These are phyloP conservation scores for Brassica cretica DNA, from an alignment of 345 rosid species.

Conservation along the genomic window DNA sequence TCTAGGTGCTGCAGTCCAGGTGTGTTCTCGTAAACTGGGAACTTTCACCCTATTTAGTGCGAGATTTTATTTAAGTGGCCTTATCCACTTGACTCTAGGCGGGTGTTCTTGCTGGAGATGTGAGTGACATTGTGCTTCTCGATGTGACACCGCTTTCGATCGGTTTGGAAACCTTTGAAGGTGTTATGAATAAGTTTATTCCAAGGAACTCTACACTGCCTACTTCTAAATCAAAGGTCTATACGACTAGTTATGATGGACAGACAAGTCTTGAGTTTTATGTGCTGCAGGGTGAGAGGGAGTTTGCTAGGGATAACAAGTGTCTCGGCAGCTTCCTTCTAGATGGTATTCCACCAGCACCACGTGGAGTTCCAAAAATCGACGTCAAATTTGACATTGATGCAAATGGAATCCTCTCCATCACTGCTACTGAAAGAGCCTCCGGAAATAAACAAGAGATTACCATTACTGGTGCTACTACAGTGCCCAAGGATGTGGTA, in stretches of 20 bases:
- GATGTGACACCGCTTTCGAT: conserved; percentile 86
- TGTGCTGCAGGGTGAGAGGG: conserved; percentile 96
- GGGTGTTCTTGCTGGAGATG: conserved; percentile 93
- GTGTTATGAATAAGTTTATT: conserved; percentile 94
- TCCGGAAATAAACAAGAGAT: no score
- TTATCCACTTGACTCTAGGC: background rate
- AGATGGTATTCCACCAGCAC: conserved; percentile 83
- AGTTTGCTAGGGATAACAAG: conserved; percentile 90
- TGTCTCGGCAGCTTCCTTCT: conserved; percentile 77
- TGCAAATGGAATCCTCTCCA: conserved; percentile 90
- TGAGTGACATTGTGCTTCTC: conserved; percentile 86
- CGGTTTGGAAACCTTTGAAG: conserved; percentile 92
- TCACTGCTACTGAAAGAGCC: conserved; percentile 37
- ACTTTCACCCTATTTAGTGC: no score
- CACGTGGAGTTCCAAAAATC: conserved; percentile 90
- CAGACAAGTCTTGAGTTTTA: conserved; percentile 94
- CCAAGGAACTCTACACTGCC: conserved; percentile 92
- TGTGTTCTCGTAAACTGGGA: conserved; percentile 9
- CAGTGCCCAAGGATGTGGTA: no score
- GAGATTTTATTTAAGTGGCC: no score
- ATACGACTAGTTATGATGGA: conserved; percentile 97
- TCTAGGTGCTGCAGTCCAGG: conserved; percentile 99
- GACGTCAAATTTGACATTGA: conserved; percentile 93
- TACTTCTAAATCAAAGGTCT: conserved; percentile 95
- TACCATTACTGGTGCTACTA: no score